Percentiles rank a stretch among this genome's conserved stretches.
These are phyloP conservation scores for Hyphodiscus hymeniophilus DNA, from an alignment of 495 filamentous ascomycete species.

Conservation along the genomic window DNA sequence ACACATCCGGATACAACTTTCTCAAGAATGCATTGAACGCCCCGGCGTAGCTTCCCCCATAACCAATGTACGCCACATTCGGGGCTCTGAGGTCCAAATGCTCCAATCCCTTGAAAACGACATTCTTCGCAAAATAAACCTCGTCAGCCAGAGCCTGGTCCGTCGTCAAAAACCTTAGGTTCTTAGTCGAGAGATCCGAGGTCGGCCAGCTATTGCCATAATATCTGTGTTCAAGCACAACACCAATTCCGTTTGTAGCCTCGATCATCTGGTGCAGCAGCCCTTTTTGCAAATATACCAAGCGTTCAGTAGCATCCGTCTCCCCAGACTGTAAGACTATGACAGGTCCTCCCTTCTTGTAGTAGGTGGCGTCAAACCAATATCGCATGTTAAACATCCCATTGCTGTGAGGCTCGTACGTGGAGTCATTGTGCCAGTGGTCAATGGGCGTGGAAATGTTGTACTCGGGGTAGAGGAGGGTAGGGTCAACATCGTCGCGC, in stretches of 20 bases:
- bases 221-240: conserved; percentile 70
- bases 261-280: conserved; percentile 53
- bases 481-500: conserved; percentile 28
- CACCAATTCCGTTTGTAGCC: conserved; percentile 59
- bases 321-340: conserved; percentile 64
- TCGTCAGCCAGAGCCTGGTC: conserved; percentile 67
- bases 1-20: conserved; percentile 58
- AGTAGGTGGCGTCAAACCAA: conserved; percentile 62
- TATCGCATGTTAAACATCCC: conserved; percentile 56
- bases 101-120: conserved; percentile 58
- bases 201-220: conserved; percentile 57
- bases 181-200: conserved; percentile 51
- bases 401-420: conserved; percentile 59
- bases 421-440: conserved; percentile 64
- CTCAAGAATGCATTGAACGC: conserved; percentile 64
- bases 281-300: conserved; percentile 62
- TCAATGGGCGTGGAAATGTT: conserved; percentile 62
- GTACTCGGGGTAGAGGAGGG: conserved; percentile 44
- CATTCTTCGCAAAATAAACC: conserved; percentile 61
- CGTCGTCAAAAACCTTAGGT: conserved; percentile 64
- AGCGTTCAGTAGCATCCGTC: conserved; percentile 42
- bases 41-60: conserved; percentile 70
- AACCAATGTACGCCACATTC: conserved; percentile 55
- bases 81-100: conserved; percentile 48
- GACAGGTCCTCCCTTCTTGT: conserved; percentile 61